phyloP scores from a whole-genome alignment of 768 basidiomycete species.

The Auricularia sp. region DNA sequence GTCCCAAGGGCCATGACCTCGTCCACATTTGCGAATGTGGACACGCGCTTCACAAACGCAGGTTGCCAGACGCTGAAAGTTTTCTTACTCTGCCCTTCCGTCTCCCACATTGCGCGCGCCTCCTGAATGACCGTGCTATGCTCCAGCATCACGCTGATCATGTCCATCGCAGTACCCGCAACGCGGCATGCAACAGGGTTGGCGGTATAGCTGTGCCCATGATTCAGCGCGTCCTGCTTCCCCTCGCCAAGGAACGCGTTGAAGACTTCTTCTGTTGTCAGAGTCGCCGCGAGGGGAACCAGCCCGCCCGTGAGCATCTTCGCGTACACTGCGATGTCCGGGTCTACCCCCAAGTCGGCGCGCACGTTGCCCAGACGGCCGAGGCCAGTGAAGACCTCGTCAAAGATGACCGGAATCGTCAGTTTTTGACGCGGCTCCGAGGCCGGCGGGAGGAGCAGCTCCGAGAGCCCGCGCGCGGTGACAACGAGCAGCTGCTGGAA shows the following conservation, averaged over 20 bases:
- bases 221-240: slow-evolving; percentile 80
- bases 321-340: slow-evolving; percentile 87
- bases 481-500: slow-evolving; percentile 87
- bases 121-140: slow-evolving; percentile 5
- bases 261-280: slow-evolving; percentile 75
- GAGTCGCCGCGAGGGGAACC: slow-evolving; percentile 74
- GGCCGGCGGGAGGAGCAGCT: slow-evolving; percentile 17
- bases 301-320: slow-evolving; percentile 92
- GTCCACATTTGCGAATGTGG: slow-evolving; percentile 41
- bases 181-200: slow-evolving; percentile 90
- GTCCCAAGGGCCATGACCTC: slow-evolving; percentile 84
- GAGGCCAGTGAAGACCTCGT: slow-evolving; percentile 94
- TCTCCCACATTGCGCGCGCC: slow-evolving; percentile 51
- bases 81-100: too few species aligned
- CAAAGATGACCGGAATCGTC: slow-evolving; percentile 84
- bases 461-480: slow-evolving; percentile 46
- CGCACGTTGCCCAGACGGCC: slow-evolving; percentile 70
- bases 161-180: slow-evolving; percentile 65
- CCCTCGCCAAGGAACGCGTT: slow-evolving; percentile 60
- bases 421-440: slow-evolving; percentile 30
- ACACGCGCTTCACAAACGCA: slow-evolving; percentile 54
- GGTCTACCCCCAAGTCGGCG: slow-evolving; percentile 57
- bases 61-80: slow-evolving; percentile 85
- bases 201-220: slow-evolving; percentile 94
- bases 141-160: slow-evolving; percentile 46